Conservation (phyloP, 495 filamentous ascomycete species). For the Aspergillus kassunensis region DNA sequence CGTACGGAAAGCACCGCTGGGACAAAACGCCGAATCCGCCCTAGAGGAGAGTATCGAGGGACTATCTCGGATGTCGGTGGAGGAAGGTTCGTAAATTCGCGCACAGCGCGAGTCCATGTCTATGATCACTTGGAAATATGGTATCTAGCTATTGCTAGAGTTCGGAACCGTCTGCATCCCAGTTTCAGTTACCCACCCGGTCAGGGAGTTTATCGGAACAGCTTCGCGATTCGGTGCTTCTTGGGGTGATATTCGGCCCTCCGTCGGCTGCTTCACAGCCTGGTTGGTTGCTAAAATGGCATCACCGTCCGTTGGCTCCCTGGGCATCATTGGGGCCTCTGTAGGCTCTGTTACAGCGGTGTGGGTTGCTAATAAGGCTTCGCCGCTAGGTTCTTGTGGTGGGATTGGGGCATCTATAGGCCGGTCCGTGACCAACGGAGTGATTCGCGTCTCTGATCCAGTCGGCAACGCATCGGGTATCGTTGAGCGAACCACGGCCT, state of each 20-base stretch:
- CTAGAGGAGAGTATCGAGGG: conserved; percentile 38
- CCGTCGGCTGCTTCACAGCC: background rate
- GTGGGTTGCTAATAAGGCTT: too few species aligned
- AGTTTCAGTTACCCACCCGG: background rate
- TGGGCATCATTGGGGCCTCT: too few species aligned
- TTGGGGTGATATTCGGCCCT: background rate
- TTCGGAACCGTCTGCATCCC: background rate
- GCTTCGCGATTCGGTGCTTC: background rate
- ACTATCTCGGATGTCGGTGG: conserved; percentile 43
- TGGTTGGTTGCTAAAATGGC: background rate
- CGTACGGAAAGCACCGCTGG: conserved; percentile 23
- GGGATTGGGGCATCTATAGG: background rate
- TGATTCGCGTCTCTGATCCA: background rate
- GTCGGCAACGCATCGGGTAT: conserved; percentile 22
- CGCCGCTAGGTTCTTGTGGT: too few species aligned
- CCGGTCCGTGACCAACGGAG: conserved; percentile 4
- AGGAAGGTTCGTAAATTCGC: conserved; percentile 30
- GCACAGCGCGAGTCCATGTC: background rate
- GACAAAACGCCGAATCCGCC: conserved; percentile 26
- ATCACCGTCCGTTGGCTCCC: too few species aligned
- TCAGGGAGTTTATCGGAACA: background rate
- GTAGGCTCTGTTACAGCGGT: background rate
- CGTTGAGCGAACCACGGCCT: conserved; percentile 27
- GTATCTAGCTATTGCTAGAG: conserved; percentile 4
- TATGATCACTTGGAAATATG: too few species aligned